Evolutionary conservation across 352 stramenopile species (phyloP).

Genomic region (Phytophthora idaei): DNA sequence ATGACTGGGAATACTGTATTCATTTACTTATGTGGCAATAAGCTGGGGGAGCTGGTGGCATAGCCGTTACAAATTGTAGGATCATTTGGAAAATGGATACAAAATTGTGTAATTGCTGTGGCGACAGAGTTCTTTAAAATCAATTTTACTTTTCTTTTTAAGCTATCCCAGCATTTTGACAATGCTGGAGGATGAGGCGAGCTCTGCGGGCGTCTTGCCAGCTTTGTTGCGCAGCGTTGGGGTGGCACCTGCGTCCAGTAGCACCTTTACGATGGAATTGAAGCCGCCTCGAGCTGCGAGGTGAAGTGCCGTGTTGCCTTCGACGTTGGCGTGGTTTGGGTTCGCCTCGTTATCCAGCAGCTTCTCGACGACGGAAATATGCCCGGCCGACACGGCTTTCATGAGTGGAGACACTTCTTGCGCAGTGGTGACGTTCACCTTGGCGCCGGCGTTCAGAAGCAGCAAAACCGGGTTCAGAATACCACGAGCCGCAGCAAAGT

Average conservation of each 20-base stretch:
- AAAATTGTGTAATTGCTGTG: background rate
- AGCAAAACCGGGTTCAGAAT: slow-evolving; percentile 87
- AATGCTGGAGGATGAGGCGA: slow-evolving; percentile 66
- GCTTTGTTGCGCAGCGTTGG: slow-evolving; percentile 68
- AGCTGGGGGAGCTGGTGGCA: background rate
- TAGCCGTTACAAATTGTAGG: slow-evolving; percentile 13
- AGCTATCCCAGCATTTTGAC: slow-evolving; percentile 61
- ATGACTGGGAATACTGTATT: background rate
- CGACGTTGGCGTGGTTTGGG: slow-evolving; percentile 60
- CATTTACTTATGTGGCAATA: background rate
- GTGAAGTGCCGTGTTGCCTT: slow-evolving; percentile 88
- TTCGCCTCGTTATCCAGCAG: slow-evolving; percentile 85
- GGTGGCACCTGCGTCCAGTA: slow-evolving; percentile 66
- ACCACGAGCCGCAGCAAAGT: slow-evolving; percentile 80
- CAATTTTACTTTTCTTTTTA: background rate
- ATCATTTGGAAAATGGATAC: slow-evolving; percentile 25
- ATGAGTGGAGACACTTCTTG: slow-evolving; percentile 88
- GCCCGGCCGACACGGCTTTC: slow-evolving; percentile 84
- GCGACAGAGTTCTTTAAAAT: background rate
- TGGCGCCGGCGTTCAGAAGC: slow-evolving; percentile 77
- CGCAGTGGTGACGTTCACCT: slow-evolving; percentile 73
- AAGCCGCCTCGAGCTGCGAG: slow-evolving; percentile 85
- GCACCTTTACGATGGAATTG: slow-evolving; percentile 62
- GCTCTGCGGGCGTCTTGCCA: slow-evolving; percentile 77
- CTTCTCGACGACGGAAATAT: slow-evolving; percentile 86